Conservation (phyloP, 345 rosid genomes). For the Pugionium cornutum region DNA sequence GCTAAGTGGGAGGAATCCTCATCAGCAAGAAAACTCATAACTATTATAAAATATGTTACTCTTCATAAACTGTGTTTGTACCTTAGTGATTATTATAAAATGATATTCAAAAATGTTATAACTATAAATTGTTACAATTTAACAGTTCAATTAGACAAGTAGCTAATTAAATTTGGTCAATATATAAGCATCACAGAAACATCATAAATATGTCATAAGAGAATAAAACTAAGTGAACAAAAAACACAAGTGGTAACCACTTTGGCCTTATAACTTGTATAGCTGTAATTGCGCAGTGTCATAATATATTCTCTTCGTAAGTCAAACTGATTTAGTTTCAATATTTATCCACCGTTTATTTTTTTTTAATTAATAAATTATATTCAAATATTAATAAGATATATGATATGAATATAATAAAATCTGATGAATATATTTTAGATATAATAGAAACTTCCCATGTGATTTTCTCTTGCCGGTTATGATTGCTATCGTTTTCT, state of each 20-base stretch:
- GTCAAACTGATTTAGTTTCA: constrained; percentile 23
- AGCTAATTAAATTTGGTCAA: constrained; percentile 16
- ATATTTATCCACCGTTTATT: constrained; percentile 30
- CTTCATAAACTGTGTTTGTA: constrained; percentile 12
- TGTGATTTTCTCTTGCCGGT: constrained; percentile 30
- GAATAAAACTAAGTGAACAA: not conserved
- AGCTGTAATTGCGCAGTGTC: constrained; percentile 20
- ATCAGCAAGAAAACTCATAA: constrained; percentile 32
- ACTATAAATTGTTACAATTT: not conserved
- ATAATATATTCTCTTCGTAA: constrained; percentile 7
- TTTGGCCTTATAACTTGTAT: constrained; percentile 12
- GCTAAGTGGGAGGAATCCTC: constrained; percentile 33
- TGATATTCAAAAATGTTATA: too few species aligned
- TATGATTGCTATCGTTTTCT: constrained; percentile 25
- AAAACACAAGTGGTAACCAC: constrained; percentile 31
- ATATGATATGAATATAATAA: constrained; percentile 6
- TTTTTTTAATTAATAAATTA: not conserved
- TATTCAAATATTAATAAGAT: not conserved
- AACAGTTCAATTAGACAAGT: constrained; percentile 9
- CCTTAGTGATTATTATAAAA: too few species aligned
- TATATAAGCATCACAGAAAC: not conserved
- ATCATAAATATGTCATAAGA: constrained; percentile 16
- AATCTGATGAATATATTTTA: too few species aligned
- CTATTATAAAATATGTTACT: not conserved
- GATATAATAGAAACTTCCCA: constrained; percentile 22